Percentiles rank a stretch among this genome's conserved stretches.
These are phyloP conservation scores for Ceratorhiza oryzae-sativae DNA, from an alignment of 1,284 basidiomycete species.

Conservation along the genomic window DNA sequence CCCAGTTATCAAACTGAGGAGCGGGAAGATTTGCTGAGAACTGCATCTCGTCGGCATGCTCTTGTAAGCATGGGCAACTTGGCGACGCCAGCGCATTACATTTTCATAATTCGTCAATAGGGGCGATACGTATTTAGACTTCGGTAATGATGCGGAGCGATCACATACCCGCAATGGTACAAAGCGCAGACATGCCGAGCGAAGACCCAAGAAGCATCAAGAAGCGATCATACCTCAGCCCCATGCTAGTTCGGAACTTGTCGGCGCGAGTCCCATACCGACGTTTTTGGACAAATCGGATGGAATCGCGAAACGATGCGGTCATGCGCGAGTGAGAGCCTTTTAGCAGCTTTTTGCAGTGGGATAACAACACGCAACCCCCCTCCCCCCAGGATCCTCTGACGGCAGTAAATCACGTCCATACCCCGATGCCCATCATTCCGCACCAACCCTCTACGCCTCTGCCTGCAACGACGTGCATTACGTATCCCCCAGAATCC, in stretches of 20 bases:
- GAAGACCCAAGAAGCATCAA: neutral
- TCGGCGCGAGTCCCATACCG: neutral
- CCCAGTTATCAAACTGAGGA: neutral
- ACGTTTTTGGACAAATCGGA: neutral
- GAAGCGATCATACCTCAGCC: conserved; percentile 3
- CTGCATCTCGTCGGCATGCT: neutral
- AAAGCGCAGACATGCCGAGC: conserved; percentile 12
- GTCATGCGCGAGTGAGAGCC: neutral
- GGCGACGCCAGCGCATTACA: neutral
- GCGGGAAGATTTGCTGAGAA: neutral
- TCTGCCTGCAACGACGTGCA: conserved; percentile 39
- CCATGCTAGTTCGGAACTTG: neutral
- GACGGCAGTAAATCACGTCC: conserved; percentile 8
- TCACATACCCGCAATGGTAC: neutral
- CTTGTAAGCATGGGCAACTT: conserved; percentile 11
- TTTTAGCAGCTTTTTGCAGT: neutral
- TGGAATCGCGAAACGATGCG: neutral
- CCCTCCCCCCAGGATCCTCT: neutral
- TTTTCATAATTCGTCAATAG: conserved; percentile 7
- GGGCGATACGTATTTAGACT: conserved; percentile 11
- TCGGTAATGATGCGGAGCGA: conserved; percentile 3
- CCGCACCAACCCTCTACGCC: conserved; percentile 30
- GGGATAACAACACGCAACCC: neutral
- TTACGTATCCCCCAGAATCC: conserved; percentile 32
- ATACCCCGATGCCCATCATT: conserved; percentile 31